A percentile compares a stretch with the other conserved stretches of the same genome.
Conservation (phyloP, 495 filamentous ascomycete genomes). For the Penicillium psychrofluorescens region DNA sequence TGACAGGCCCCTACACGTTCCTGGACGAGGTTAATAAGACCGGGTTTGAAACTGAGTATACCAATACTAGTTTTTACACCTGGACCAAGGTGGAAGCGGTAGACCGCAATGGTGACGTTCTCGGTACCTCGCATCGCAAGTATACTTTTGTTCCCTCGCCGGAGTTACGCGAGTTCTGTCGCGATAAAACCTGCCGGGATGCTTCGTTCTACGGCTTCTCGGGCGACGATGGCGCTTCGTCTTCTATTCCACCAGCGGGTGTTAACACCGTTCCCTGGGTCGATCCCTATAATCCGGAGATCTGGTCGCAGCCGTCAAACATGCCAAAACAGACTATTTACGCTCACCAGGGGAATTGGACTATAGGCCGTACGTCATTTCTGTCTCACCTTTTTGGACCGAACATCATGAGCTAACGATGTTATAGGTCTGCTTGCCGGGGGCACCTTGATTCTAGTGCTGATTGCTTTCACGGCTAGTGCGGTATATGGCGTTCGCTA, state of each 20-base stretch:
- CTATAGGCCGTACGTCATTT: too few relatives aligned
- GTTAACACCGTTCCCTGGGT: constrained; percentile 38
- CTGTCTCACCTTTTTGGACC: too few relatives aligned
- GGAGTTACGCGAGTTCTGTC: constrained; percentile 29
- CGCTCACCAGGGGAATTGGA: too few relatives aligned
- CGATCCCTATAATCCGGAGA: constrained; percentile 21
- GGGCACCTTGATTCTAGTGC: too few relatives aligned
- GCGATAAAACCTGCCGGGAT: constrained; percentile 24
- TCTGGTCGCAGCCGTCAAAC: constrained; percentile 3
- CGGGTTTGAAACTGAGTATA: constrained; percentile 36
- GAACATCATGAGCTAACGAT: too few relatives aligned
- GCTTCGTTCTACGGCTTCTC: constrained; percentile 27
- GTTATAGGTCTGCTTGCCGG: too few relatives aligned
- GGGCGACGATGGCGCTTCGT: constrained; percentile 19
- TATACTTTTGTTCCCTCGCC: constrained; percentile 37
- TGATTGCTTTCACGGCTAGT: too few relatives aligned
- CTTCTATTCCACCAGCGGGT: constrained; percentile 26
- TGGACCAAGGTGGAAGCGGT: constrained; percentile 33
- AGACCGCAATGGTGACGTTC: constrained; percentile 21
- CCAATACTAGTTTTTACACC: constrained; percentile 21
- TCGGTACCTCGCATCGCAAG: constrained; percentile 27
- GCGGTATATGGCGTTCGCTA: too few relatives aligned
- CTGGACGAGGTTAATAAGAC: constrained; percentile 26
- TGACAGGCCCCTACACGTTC: constrained; percentile 22
- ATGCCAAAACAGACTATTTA: too few relatives aligned